Evolutionary conservation across 2,329 filamentous ascomycete genomes (phyloP).

Genomic region (Parafenestella ontariensis): DNA sequence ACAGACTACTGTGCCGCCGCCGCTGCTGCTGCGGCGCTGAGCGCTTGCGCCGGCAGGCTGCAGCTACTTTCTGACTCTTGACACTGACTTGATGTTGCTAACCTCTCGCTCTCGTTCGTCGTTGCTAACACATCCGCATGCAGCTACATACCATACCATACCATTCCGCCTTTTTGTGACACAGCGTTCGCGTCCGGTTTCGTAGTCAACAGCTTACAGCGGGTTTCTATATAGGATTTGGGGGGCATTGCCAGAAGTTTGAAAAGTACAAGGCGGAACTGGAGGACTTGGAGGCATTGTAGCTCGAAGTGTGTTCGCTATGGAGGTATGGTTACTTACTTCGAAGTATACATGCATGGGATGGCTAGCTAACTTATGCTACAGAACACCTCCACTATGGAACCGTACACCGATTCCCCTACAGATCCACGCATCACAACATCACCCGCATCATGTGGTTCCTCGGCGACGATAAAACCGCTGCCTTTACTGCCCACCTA

Average conservation of each 20-base stretch:
- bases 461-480: conserved; percentile 3
- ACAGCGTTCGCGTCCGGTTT: background rate
- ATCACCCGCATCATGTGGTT: conserved; percentile 4
- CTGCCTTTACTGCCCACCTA: conserved; percentile 2
- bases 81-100: conserved; percentile 10
- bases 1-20: conserved; percentile 5
- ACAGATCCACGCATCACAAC: background rate
- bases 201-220: background rate
- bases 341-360: background rate
- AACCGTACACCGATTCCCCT: background rate
- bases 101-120: background rate
- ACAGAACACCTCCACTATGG: conserved; percentile 7
- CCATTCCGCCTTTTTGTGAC: background rate
- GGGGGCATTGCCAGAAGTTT: background rate
- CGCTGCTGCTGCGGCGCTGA: conserved; percentile 5
- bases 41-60: conserved; percentile 5
- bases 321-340: conserved; percentile 8
- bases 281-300: background rate
- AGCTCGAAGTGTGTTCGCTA: background rate
- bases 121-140: conserved; percentile 6
- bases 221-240: background rate
- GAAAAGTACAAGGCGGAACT: background rate
- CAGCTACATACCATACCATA: conserved; percentile 2
- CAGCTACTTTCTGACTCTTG: conserved; percentile 6
- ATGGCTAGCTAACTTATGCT: background rate